phyloP scores from a whole-genome alignment of 768 basidiomycete genomes.

The Cystoderma amianthinum region DNA sequence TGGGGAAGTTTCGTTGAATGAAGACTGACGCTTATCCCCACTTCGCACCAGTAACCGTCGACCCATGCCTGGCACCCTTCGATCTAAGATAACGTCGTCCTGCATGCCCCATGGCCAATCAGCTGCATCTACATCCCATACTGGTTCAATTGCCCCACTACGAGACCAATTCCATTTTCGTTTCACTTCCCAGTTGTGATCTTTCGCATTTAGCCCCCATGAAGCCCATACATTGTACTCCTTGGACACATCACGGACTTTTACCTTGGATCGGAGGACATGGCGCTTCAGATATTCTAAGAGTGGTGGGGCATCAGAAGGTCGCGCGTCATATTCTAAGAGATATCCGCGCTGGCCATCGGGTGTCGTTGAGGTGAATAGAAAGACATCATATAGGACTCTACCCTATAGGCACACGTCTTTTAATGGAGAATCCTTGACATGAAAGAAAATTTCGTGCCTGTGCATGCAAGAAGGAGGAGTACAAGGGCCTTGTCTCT shows the following conservation, averaged over 20 bases:
- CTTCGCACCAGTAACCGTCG: slow-evolving; percentile 61
- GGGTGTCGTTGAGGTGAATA: slow-evolving; percentile 53
- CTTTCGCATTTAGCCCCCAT: slow-evolving; percentile 50
- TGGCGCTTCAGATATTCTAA: slow-evolving; percentile 73
- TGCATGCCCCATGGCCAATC: slow-evolving; percentile 58
- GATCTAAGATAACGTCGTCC: slow-evolving; percentile 48
- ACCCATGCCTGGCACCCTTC: slow-evolving; percentile 76
- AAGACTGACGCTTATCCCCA: slow-evolving; percentile 65
- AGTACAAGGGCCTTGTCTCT: slow-evolving; percentile 49
- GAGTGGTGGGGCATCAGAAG: slow-evolving; percentile 54
- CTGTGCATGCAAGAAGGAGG: slow-evolving; percentile 76
- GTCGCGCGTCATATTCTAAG: slow-evolving; percentile 63
- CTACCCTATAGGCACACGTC: slow-evolving; percentile 54
- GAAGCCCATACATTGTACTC: slow-evolving; percentile 79
- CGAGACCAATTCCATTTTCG: slow-evolving; percentile 45
- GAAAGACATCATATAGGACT: slow-evolving; percentile 83
- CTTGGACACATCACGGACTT: slow-evolving; percentile 68
- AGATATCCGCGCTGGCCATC: slow-evolving; percentile 49
- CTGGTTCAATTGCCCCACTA: slow-evolving; percentile 75
- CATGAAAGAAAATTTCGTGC: slow-evolving; percentile 32
- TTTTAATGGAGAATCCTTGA: slow-evolving; percentile 5
- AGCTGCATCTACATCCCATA: slow-evolving; percentile 41
- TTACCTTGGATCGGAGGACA: slow-evolving; percentile 85
- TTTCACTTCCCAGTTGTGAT: slow-evolving; percentile 19
- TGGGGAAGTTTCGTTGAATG: slow-evolving; percentile 1